Percentiles rank a stretch among this genome's conserved stretches.
Evolutionary conservation across 2,329 filamentous ascomycete genomes (phyloP).

Genomic region (Cucurbitaria berberidis): DNA sequence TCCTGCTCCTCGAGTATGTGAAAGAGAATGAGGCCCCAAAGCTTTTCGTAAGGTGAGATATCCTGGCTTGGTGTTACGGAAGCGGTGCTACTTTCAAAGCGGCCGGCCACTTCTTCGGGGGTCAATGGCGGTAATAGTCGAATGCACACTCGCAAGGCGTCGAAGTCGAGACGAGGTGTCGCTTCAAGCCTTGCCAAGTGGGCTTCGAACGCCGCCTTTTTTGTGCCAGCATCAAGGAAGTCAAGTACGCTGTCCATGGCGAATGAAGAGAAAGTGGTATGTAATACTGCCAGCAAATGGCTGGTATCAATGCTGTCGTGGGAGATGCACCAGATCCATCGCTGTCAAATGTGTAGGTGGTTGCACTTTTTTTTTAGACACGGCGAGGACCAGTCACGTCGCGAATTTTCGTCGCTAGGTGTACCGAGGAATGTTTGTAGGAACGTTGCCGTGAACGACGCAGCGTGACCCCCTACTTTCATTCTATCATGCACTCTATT

Average conservation of each 20-base stretch:
- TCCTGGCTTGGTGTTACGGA: background rate
- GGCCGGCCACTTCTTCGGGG: background rate
- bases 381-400: background rate
- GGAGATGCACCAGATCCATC: background rate
- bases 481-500: slow-evolving; percentile 4
- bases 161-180: slow-evolving; percentile 21
- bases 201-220: slow-evolving; percentile 27
- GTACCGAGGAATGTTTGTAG: slow-evolving; percentile 23
- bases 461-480: slow-evolving; percentile 5
- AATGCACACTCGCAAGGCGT: slow-evolving; percentile 30
- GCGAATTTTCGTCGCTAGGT: slow-evolving; percentile 12
- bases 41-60: slow-evolving; percentile 17
- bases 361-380: background rate
- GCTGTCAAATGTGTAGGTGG: background rate
- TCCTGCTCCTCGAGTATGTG: slow-evolving; percentile 20
- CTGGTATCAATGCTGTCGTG: background rate
- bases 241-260: slow-evolving; percentile 27
- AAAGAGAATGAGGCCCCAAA: slow-evolving; percentile 25
- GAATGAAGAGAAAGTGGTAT: background rate
- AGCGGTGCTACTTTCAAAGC: background rate
- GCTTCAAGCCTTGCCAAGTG: slow-evolving; percentile 28
- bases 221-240: slow-evolving; percentile 29
- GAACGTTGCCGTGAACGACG: slow-evolving; percentile 5
- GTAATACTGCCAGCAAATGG: slow-evolving; percentile 5
- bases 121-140: slow-evolving; percentile 19